Conservation (phyloP, 169 alveolate genomes). For the Plasmodium reichenowi region DNA sequence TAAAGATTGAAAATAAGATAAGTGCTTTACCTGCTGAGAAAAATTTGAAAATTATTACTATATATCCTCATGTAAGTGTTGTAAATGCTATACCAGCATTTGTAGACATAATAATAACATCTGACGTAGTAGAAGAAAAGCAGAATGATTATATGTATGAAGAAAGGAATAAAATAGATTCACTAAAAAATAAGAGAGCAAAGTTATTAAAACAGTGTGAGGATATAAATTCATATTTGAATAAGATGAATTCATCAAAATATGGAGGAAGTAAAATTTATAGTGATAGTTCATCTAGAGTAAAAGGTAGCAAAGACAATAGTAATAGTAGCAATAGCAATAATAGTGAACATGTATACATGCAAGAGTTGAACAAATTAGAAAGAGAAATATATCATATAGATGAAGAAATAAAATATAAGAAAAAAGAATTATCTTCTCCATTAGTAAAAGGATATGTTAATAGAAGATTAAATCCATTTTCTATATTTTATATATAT, state of each 20-base stretch:
- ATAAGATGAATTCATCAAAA: background rate
- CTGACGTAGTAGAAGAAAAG: constrained; percentile 60
- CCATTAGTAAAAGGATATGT: constrained; percentile 64
- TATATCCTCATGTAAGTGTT: constrained; percentile 88
- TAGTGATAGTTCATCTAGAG: background rate
- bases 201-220: constrained; percentile 43
- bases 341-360: constrained; percentile 40
- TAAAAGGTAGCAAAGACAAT: background rate
- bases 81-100: constrained; percentile 88
- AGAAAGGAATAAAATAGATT: constrained; percentile 45
- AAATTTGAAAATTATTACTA: constrained; percentile 82
- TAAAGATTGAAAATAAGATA: constrained; percentile 80
- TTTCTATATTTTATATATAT: constrained; percentile 70
- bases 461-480: constrained; percentile 69
- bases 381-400: constrained; percentile 63
- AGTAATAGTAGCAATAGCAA: too few relatives aligned
- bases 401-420: constrained; percentile 57
- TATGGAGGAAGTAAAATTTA: too few relatives aligned
- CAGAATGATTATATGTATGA: constrained; percentile 54
- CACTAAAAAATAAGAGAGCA: constrained; percentile 41
- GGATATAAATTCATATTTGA: constrained; percentile 51
- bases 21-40: constrained; percentile 89
- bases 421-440: constrained; percentile 44
- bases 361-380: constrained; percentile 49
- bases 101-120: constrained; percentile 77